Percentiles rank a stretch among this genome's conserved stretches.
phyloP scores from a whole-genome alignment of 495 filamentous ascomycete genomes.

The Xylaria longipes region DNA sequence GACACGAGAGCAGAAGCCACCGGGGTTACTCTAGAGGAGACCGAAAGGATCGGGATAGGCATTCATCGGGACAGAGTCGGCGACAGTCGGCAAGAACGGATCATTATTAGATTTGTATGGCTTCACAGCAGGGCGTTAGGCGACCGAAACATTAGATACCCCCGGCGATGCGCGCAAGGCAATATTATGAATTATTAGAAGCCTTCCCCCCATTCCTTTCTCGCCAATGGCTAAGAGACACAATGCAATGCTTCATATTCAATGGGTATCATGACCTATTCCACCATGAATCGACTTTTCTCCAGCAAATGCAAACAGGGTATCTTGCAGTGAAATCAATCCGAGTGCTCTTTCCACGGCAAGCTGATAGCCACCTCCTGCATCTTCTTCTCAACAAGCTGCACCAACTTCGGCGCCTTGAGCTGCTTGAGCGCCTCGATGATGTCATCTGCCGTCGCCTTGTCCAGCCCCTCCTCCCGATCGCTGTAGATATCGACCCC shows the following conservation, averaged over 20 bases:
- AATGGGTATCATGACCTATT: conserved; percentile 21
- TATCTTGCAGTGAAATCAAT: conserved; percentile 19
- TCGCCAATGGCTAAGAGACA: background rate
- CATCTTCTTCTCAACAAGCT: conserved; percentile 53
- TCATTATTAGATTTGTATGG: conserved; percentile 25
- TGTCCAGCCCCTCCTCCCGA: conserved; percentile 56
- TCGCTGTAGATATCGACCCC: conserved; percentile 76
- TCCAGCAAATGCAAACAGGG: background rate
- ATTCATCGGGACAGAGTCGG: conserved; percentile 14
- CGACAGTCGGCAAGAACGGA: conserved; percentile 22
- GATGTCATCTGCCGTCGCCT: conserved; percentile 53
- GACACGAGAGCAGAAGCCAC: conserved; percentile 2
- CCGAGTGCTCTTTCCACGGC: conserved; percentile 48
- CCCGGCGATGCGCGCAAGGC: background rate
- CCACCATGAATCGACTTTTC: background rate
- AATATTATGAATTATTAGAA: conserved; percentile 11
- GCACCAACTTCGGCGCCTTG: conserved; percentile 44
- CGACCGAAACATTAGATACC: conserved; percentile 27
- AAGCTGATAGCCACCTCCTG: conserved; percentile 50
- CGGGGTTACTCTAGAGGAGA: background rate
- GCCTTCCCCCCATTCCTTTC: background rate
- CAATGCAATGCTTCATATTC: background rate
- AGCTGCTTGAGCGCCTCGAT: conserved; percentile 51
- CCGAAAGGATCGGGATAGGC: conserved; percentile 21
- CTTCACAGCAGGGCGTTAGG: conserved; percentile 26